Evolutionary conservation across 2,329 filamentous ascomycete species (phyloP), one percentile per base, ranked within the genome.

Genomic region (Plenodomus tracheiphilus): DNA sequence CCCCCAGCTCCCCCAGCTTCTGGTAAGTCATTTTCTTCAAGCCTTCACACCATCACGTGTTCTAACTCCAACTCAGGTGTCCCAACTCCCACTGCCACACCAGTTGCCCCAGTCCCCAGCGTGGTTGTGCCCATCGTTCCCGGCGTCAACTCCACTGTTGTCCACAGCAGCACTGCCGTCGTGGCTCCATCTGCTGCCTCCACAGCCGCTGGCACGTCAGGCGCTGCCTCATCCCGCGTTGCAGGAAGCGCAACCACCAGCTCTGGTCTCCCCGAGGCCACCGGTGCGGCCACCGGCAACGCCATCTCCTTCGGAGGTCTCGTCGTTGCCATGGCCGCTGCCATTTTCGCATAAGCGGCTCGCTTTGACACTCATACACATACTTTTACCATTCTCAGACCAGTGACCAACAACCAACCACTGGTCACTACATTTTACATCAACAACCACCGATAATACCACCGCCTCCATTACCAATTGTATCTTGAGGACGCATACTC

Each of bases 221-320:
- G 28, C 28, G 28, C 44, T 22, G 35, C 49, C 19, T 44, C 46
- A 36, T 45, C 50, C 36, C 45, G 36, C 9, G 21, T 25, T 37
- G 36, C 51, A 25, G 46, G 51, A 39, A 56, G 54, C 46, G 40
- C 48, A 35, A 52, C 52, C 36, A 30, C 46, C 16, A 48, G 41
- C 46, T 40, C 47, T 9, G 37, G 42, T 2, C 25, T 52, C 32
- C 55, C 65, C 8, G 41, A 56, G 48, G 42, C 52, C 10, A 58
- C 54, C 20, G 65, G 62, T 51, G 68, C 58, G 15, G 67, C 67
- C 30, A 35, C 52, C 7, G 51, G 45, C 58, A 67, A 61, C 59
- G 49, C 65, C 42, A 56, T 59, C 58, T 68, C 66, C 28, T 52
- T 69, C 54, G 66, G 66, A 35, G 61, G 58, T 19, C 47, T 69